These are phyloP conservation scores for Talaromyces verruculosus DNA, from an alignment of 2,329 filamentous ascomycete genomes.

Conservation along the genomic window DNA sequence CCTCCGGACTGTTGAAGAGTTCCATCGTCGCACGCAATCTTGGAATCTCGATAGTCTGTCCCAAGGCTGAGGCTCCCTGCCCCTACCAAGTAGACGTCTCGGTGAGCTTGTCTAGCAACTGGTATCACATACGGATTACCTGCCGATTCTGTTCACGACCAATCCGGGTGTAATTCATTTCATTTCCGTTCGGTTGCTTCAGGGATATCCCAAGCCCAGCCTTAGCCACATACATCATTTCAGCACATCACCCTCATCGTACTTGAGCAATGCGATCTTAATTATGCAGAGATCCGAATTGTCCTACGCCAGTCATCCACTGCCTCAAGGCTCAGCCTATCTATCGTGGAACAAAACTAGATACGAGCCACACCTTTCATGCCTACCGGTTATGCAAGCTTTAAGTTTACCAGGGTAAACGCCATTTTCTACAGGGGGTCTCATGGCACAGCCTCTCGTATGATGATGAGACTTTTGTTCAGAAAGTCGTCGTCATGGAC, in stretches of 20 bases:
- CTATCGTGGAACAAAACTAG: neutral
- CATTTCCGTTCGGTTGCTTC: neutral
- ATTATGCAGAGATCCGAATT: neutral
- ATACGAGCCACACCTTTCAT: constrained; percentile 6
- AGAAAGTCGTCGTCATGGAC: neutral
- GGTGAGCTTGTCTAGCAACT: neutral
- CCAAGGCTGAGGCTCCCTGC: neutral
- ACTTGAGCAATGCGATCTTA: neutral
- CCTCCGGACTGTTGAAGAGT: neutral
- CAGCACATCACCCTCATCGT: neutral
- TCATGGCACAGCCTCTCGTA: neutral
- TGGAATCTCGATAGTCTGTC: neutral
- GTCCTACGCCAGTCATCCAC: neutral
- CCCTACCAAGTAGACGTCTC: neutral
- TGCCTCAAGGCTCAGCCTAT: neutral
- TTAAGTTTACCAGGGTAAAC: neutral
- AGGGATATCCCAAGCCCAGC: neutral
- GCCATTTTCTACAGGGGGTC: neutral
- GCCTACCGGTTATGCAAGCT: neutral
- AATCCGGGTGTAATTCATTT: neutral
- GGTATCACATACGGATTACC: neutral
- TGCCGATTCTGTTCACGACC: neutral
- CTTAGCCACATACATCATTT: neutral
- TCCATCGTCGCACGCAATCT: neutral
- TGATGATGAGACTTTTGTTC: neutral